Evolutionary conservation across 805 yeast species (phyloP).

Genomic region (Candida sakaeoensis): DNA sequence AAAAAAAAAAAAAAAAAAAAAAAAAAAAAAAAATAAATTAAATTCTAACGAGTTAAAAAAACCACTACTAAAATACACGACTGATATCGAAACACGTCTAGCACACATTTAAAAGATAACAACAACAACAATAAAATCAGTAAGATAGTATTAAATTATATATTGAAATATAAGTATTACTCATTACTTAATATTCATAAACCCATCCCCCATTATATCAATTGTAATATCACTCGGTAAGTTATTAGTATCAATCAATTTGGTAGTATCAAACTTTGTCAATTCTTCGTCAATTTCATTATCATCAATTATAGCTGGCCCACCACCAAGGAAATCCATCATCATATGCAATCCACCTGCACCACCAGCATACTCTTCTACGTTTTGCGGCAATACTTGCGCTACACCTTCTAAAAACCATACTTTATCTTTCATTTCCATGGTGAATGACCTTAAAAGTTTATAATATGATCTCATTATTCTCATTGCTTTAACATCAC

Average conservation of each 20-base stretch:
- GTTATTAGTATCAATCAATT: constrained; percentile 51
- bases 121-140: too few relatives aligned
- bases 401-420: constrained; percentile 95
- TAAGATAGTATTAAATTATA: too few relatives aligned
- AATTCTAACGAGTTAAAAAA: too few relatives aligned
- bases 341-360: constrained; percentile 88
- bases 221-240: constrained; percentile 54
- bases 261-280: constrained; percentile 42
- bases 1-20: too few relatives aligned
- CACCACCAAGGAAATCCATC: constrained; percentile 81
- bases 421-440: constrained; percentile 82
- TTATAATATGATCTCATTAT: constrained; percentile 88
- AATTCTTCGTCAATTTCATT: constrained; percentile 22
- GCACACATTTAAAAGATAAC: too few relatives aligned
- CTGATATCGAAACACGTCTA: too few relatives aligned
- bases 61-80: too few relatives aligned
- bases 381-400: constrained; percentile 84
- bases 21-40: too few relatives aligned
- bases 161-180: neutral
- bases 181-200: constrained; percentile 30
- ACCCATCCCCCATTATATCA: constrained; percentile 47
- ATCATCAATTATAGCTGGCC: constrained; percentile 37
- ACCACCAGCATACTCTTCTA: constrained; percentile 85
- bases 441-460: constrained; percentile 72
- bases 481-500: constrained; percentile 85